Conservation (phyloP, 2,329 filamentous ascomycete genomes). For the Colletotrichum camelliae region DNA sequence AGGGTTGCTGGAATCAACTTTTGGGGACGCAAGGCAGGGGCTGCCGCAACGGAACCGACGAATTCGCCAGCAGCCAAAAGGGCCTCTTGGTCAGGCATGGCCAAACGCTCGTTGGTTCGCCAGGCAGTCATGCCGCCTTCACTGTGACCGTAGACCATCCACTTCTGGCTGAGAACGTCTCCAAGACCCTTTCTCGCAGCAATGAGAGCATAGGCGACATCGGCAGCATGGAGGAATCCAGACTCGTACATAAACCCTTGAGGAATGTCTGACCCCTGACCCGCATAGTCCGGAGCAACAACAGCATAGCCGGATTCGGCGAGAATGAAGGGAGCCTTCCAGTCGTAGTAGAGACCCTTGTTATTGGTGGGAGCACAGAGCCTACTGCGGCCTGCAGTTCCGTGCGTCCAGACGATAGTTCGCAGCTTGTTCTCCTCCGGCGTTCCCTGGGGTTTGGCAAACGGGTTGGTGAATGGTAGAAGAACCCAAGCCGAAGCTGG, state of each 20-base stretch:
- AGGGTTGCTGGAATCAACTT: conserved; percentile 15
- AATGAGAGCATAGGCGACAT: conserved; percentile 21
- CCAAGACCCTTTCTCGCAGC: conserved; percentile 25
- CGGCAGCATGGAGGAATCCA: conserved; percentile 25
- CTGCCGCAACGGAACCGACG: conserved; percentile 18
- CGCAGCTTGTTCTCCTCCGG: background rate
- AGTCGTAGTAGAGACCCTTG: conserved; percentile 27
- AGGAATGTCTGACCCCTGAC: conserved; percentile 21
- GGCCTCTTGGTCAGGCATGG: conserved; percentile 4
- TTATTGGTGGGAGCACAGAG: conserved; percentile 29
- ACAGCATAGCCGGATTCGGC: conserved; percentile 18
- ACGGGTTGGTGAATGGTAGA: background rate
- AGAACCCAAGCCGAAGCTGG: background rate
- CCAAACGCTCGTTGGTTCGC: conserved; percentile 29
- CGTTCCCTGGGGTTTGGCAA: background rate
- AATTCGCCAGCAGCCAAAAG: conserved; percentile 10
- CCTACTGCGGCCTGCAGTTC: conserved; percentile 26
- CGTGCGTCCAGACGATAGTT: conserved; percentile 29
- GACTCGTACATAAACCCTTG: conserved; percentile 27
- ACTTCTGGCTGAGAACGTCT: conserved; percentile 23
- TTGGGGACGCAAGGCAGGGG: conserved; percentile 19
- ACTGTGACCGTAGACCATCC: conserved; percentile 27
- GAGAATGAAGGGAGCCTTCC: conserved; percentile 25
- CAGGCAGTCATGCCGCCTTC: conserved; percentile 30
- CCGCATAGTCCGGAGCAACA: conserved; percentile 17